Conservation (phyloP, 768 basidiomycete species). For the Galerina sulciceps region DNA sequence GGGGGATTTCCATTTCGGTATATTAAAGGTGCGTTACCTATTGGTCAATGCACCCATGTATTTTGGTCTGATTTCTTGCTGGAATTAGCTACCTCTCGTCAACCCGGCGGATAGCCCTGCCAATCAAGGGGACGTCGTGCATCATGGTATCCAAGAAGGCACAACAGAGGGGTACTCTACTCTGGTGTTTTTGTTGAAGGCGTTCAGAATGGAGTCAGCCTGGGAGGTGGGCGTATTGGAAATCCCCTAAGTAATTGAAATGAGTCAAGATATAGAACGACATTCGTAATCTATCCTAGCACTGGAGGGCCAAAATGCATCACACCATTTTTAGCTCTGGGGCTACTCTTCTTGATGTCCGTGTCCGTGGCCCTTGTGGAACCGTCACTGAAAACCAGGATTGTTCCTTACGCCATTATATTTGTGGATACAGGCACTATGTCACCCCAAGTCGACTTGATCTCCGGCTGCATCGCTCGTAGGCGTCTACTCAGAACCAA, state of each 20-base stretch:
- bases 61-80: not conserved
- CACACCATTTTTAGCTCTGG: too few relatives aligned
- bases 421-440: too few relatives aligned
- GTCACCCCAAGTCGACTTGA: too few relatives aligned
- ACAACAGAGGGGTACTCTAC: constrained; percentile 57
- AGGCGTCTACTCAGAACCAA: too few relatives aligned
- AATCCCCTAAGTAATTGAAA: not conserved
- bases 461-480: too few relatives aligned
- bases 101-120: constrained; percentile 46
- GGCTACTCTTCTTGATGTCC: too few relatives aligned
- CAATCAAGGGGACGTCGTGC: constrained; percentile 59
- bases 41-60: not conserved
- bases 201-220: constrained; percentile 39
- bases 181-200: constrained; percentile 63
- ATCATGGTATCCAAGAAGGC: constrained; percentile 63
- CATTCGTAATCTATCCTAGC: too few relatives aligned
- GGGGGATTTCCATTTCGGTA: constrained; percentile 66
- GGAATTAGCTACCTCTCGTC: constrained; percentile 55
- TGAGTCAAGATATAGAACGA: too few relatives aligned
- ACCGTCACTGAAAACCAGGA: too few relatives aligned
- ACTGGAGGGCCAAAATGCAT: too few relatives aligned
- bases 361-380: too few relatives aligned
- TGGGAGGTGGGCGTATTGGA: constrained; percentile 28
- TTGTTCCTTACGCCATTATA: too few relatives aligned
- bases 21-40: constrained; percentile 50